Evolutionary conservation across 192 early-diverging fungal genomes (phyloP), one percentile per base, ranked within the genome.

Genomic region (Linnemannia zychae): DNA sequence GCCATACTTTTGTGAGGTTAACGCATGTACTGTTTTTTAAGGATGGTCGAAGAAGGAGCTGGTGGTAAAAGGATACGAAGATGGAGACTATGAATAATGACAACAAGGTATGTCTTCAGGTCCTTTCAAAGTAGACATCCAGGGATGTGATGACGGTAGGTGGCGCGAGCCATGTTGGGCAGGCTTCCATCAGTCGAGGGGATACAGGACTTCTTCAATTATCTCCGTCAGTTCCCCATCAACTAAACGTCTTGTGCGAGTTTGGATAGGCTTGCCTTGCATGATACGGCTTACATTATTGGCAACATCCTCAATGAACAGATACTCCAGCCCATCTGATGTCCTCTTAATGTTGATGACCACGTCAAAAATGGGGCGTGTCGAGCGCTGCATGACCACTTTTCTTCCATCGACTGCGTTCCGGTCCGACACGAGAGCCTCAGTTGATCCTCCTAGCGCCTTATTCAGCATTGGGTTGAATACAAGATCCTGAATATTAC

Each of bases 391-490:
- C 22, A 65, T 40, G 12, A 75, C 73, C 1, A 75, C 73, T 16
- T 75, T 75, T 31, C 24, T 75, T 2, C 73, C 73, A 7, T 75
- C 57, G 28, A 75, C 38, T n/a, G 73, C 73, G 16, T 47, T 38
- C 53, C 38, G 36, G 38, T 75, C 73, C 53, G 73, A 75, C 11
- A 75, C 57, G 37, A 75, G 73, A 38, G 57, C 73, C 13, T 75
- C 2, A 28, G 57, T 65, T 11, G 53, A 40, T 15, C 73, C 73
- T 38, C 73, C 73, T 13, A 75, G 73, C 22, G 73, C 57, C 12
- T 75, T 75, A 57, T 75, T 75, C 20, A 75, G 22, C 73, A 75
- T 75, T 3, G 73, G 73, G 24, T 75, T 75, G 50, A 75, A 75
- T n/a, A 75, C 57, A 24, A 75, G 53, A n/a, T 75, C 73, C 15